Base-by-base conservation (phyloP, 2,329 filamentous ascomycete genomes). In the Pseudogymnoascus sp. region DNA sequence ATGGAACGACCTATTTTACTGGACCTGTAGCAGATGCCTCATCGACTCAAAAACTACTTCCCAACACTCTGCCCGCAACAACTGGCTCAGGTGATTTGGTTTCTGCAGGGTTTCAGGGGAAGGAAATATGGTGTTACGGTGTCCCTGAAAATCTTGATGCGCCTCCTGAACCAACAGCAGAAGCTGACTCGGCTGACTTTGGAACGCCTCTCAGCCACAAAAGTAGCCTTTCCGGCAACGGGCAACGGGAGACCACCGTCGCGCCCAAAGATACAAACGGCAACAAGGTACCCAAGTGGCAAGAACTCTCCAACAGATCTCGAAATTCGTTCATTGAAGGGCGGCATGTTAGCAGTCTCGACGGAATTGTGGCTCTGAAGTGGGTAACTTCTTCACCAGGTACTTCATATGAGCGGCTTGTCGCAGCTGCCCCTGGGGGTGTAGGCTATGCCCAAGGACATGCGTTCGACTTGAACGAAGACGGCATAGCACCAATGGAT, bases 1-100 rank as follows among this genome's bases (percentile, higher is more conserved):
- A 90, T 67, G 89, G 89, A 40, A 89, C 89, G 7, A 90, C 88
- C 0, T 92, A 92, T 72, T 93, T 93, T 70, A 88, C 88, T 3
- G 89, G 88, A 0, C 90, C 90, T 0, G 75, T 82, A 10, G 83
- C 85, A 3, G 78, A 77, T 34, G 71, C 78, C 5, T 70, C 73
- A 5, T 80, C 81, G 5, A 80, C 82, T 60, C 78, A 81, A n/a
- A 86, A 85, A 63, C 78, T 89, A 10, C 73, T 86, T 2, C 90
- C 90, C 1, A 86, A 81, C 63, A 90, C 89, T 7, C 73, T 90
- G 31, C 89, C 90, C 10, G 81, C 89, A 2, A 83, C 88, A 1
- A 89, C 85, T n/a, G 82, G 82, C 63, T 79, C 82, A 64, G 89
- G 89, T 14, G 88, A 91, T 60, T 78, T 93, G 25, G 86, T 91